phyloP scores from a whole-genome alignment of 768 basidiomycete genomes.

The Paxillus ammoniavirescens region DNA sequence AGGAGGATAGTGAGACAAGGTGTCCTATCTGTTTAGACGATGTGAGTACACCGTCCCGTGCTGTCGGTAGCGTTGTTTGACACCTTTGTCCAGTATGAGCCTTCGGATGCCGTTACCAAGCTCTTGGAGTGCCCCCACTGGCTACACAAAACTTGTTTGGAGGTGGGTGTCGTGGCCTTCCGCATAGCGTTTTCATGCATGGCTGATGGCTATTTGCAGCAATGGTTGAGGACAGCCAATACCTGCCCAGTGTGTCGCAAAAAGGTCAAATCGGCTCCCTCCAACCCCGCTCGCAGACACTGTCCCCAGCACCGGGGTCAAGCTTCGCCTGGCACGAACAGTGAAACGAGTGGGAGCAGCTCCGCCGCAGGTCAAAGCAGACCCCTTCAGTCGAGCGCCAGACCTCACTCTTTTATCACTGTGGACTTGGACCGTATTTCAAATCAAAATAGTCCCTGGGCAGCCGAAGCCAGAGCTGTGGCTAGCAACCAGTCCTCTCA shows the following conservation, averaged over 20 bases:
- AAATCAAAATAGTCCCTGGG: not conserved
- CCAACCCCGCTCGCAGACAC: slow-evolving; percentile 18
- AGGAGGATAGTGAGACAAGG: slow-evolving; percentile 61
- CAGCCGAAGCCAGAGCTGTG: not conserved
- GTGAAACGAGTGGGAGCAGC: not conserved
- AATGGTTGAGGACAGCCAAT: slow-evolving; percentile 76
- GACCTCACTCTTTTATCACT: slow-evolving; percentile 7
- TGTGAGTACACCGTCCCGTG: slow-evolving; percentile 42
- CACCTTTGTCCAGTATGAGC: slow-evolving; percentile 50
- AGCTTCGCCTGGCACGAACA: slow-evolving; percentile 10
- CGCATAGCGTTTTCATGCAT: not conserved
- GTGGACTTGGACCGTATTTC: not conserved
- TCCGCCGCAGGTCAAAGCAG: slow-evolving; percentile 4
- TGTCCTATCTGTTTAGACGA: slow-evolving; percentile 88
- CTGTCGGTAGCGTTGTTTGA: not conserved
- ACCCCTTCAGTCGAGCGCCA: slow-evolving; percentile 7
- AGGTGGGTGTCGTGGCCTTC: slow-evolving; percentile 42
- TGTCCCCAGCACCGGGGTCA: slow-evolving; percentile 9
- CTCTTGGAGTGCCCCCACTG: slow-evolving; percentile 74
- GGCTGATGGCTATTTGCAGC: slow-evolving; percentile 37
- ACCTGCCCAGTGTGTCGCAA: slow-evolving; percentile 84
- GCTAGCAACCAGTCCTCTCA: not conserved
- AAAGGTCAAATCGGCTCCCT: slow-evolving; percentile 39
- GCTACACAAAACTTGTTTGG: slow-evolving; percentile 74
- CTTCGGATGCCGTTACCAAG: slow-evolving; percentile 61